These are phyloP conservation scores for Podospora pseudocomata DNA, from an alignment of 495 filamentous ascomycete genomes.

Conservation along the genomic window DNA sequence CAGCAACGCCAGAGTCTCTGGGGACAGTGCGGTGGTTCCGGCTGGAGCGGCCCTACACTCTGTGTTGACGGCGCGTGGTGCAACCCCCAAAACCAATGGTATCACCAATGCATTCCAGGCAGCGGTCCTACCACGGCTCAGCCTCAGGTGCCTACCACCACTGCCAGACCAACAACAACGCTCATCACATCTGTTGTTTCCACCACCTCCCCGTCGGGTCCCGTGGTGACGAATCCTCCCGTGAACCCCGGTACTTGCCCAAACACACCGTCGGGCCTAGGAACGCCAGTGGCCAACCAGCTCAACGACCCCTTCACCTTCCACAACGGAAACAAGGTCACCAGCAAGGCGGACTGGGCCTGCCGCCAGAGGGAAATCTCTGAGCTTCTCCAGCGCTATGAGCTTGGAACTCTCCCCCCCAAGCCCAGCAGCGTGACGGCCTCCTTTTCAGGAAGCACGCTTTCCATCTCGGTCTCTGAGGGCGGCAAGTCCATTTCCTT, in stretches of 20 bases:
- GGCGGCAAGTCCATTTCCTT: conserved; percentile 46
- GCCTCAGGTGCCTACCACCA: conserved; percentile 7
- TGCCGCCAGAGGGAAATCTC: conserved; percentile 51
- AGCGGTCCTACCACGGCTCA: conserved; percentile 14
- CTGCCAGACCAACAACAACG: conserved; percentile 10
- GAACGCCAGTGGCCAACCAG: conserved; percentile 20
- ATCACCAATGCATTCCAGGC: conserved; percentile 39
- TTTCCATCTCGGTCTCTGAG: conserved; percentile 40
- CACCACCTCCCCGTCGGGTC: conserved; percentile 3
- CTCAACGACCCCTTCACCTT: conserved; percentile 53
- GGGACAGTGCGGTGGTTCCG: conserved; percentile 45
- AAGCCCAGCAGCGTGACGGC: conserved; percentile 41
- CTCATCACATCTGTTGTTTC: conserved; percentile 9
- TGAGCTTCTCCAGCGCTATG: conserved; percentile 48
- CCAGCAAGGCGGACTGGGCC: conserved; percentile 42
- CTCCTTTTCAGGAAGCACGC: conserved; percentile 36
- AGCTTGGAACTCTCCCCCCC: conserved; percentile 49
- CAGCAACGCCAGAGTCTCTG: conserved; percentile 25
- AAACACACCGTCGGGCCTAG: conserved; percentile 15
- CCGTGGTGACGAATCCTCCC: conserved; percentile 9
- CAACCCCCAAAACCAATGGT: conserved; percentile 40
- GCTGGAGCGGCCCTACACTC: conserved; percentile 40
- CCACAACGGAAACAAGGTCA: conserved; percentile 43
- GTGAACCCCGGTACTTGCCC: conserved; percentile 19
- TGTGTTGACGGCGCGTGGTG: conserved; percentile 42